Evolutionary conservation across 1,284 basidiomycete genomes (phyloP).

Genomic region (Cutaneotrichosporon sp.): DNA sequence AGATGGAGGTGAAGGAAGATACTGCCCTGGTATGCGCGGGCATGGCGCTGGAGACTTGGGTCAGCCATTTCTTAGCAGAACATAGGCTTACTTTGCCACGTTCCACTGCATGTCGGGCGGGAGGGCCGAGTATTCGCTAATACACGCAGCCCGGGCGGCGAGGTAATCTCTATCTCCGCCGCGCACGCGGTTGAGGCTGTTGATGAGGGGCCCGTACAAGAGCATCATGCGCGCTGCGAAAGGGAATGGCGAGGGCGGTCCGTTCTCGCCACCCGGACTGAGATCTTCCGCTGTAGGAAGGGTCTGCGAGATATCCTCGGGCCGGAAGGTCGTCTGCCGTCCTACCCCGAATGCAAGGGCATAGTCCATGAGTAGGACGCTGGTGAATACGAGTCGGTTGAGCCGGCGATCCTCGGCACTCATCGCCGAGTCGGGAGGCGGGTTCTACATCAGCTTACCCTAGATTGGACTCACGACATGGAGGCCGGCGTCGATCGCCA

Average conservation of each 20-base stretch:
- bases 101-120: slow-evolving; percentile 39
- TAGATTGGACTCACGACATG: slow-evolving; percentile 18
- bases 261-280: not conserved
- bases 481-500: slow-evolving; percentile 36
- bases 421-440: slow-evolving; percentile 15
- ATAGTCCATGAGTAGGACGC: slow-evolving; percentile 34
- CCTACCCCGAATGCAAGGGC: slow-evolving; percentile 36
- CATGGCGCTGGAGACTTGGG: slow-evolving; percentile 28
- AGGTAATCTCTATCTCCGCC: slow-evolving; percentile 9
- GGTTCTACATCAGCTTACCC: slow-evolving; percentile 1
- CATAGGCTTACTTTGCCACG: slow-evolving; percentile 23
- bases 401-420: slow-evolving; percentile 28
- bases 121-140: slow-evolving; percentile 29
- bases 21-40: slow-evolving; percentile 25
- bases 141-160: slow-evolving; percentile 21
- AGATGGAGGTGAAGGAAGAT: slow-evolving; percentile 38
- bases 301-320: slow-evolving; percentile 36
- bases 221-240: slow-evolving; percentile 35
- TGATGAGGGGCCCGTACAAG: slow-evolving; percentile 30
- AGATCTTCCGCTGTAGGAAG: slow-evolving; percentile 16
- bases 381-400: slow-evolving; percentile 37
- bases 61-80: not conserved
- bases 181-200: slow-evolving; percentile 27
- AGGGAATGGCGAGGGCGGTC: slow-evolving; percentile 29
- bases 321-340: slow-evolving; percentile 33